These are phyloP conservation scores for Colletotrichum falcatum DNA, from an alignment of 2,329 filamentous ascomycete species.

Conservation along the genomic window DNA sequence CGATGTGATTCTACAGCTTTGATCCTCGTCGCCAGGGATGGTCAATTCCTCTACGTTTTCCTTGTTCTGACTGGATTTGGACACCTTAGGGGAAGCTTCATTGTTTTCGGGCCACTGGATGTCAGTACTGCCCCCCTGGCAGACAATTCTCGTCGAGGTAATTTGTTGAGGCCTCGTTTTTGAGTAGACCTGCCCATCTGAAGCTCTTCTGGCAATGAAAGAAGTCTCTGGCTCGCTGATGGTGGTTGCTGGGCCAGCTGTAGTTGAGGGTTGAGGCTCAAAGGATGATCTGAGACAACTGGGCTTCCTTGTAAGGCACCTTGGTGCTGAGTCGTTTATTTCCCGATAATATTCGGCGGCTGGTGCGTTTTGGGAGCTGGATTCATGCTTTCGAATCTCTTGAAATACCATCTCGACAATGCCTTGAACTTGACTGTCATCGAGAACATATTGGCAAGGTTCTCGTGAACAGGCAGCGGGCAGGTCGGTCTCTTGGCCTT, in stretches of 20 bases:
- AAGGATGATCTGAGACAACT: conserved; percentile 43
- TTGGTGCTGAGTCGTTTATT: neutral
- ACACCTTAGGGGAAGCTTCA: conserved; percentile 5
- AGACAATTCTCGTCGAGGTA: conserved; percentile 47
- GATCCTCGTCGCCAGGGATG: neutral
- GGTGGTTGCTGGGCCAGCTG: conserved; percentile 50
- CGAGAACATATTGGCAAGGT: conserved; percentile 22
- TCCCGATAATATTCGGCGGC: neutral
- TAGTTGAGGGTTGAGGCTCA: conserved; percentile 42
- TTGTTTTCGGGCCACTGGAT: conserved; percentile 47
- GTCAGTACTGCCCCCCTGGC: conserved; percentile 47
- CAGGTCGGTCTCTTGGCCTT: neutral
- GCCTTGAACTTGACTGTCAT: conserved; percentile 25
- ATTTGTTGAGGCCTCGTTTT: conserved; percentile 37
- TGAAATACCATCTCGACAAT: conserved; percentile 28
- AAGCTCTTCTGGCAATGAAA: conserved; percentile 45
- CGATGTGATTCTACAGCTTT: conserved; percentile 46
- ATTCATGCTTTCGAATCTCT: conserved; percentile 19
- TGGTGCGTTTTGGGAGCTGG: neutral
- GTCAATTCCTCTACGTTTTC: neutral
- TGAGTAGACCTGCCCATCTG: conserved; percentile 43
- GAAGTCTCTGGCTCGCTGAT: conserved; percentile 50
- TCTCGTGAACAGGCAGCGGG: neutral
- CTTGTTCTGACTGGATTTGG: neutral
- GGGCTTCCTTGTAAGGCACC: neutral